Base-by-base conservation (phyloP, 352 stramenopile species). In the Phytopythium helicoides region DNA sequence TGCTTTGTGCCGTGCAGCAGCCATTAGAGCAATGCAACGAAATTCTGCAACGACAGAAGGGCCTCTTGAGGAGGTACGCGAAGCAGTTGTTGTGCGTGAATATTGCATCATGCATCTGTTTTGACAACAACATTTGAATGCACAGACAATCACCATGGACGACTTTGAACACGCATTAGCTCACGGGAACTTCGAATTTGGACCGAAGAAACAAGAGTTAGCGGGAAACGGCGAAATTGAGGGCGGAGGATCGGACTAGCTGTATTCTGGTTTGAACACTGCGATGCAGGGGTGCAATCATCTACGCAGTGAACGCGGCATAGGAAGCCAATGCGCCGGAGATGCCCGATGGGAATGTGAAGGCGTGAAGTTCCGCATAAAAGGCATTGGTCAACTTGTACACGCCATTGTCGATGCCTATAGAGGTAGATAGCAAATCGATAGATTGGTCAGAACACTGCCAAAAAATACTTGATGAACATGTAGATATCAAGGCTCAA, bases 351-450 rank as follows among this genome's bases (percentile, higher is more conserved):
- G 77, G 58, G 38, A 88, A 84, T 25, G 60, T 58, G 51, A 88
- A 88, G 33, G 76, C 65, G 19, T 70, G 64, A 31, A 89, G 53
- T 23, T 89, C 81, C 34, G 60, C 62, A 62, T 75, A 74, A 59
- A 89, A 92, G 51, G 81, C 66, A 35, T 81, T 60, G 5, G 76
- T 85, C 62, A 92, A 86, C 62, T 72, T 74, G 76, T 88, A 86
- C 64, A 89, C 86, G 58, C 76, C 78, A 52, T 81, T 87, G 56
- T 92, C 81, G 39, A 92, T 73, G 51, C 78, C 81, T 89, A 39
- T 46, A 31, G 15, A 19, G 9, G 39, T 19, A 59, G 21, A 58
- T 21, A 4, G n/a, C 21, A 48, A 26, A 5, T 56, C 22, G 8
- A 36, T 23, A 48, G 41, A 23, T 10, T n/a, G 15, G 35, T 3